A percentile compares a stretch with the other conserved stretches of the same genome.
phyloP scores from a whole-genome alignment of 495 filamentous ascomycete species.

The Astrocystis sublimbata region DNA sequence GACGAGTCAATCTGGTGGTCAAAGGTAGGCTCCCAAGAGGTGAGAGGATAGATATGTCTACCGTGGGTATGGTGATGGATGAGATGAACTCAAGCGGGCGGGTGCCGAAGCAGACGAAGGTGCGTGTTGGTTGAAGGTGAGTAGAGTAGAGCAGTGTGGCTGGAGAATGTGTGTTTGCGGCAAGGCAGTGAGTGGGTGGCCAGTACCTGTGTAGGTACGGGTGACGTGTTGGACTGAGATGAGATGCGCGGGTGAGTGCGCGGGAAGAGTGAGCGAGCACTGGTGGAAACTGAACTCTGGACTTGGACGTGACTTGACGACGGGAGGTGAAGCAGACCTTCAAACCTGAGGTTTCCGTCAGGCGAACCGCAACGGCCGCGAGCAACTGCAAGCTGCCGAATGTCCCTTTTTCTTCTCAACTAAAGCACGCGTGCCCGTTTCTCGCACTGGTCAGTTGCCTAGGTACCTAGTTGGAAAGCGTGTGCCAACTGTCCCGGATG shows the following conservation, averaged over 20 bases:
- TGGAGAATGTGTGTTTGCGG: slow-evolving; percentile 14
- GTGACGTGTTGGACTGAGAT: too few relatives aligned
- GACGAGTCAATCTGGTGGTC: slow-evolving; percentile 21
- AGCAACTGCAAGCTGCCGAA: slow-evolving; percentile 25
- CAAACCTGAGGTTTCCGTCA: slow-evolving; percentile 38
- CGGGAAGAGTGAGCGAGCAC: too few relatives aligned
- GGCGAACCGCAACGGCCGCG: slow-evolving; percentile 20
- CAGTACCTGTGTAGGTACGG: too few relatives aligned
- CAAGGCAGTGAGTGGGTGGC: background rate
- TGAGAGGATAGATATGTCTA: background rate
- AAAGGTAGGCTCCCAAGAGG: slow-evolving; percentile 6
- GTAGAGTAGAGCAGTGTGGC: slow-evolving; percentile 10
- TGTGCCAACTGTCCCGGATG: background rate
- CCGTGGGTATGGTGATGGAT: background rate
- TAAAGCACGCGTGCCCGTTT: slow-evolving; percentile 11
- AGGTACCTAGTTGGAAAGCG: background rate
- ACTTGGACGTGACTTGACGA: slow-evolving; percentile 25
- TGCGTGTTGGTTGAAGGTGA: background rate
- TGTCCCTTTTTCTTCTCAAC: slow-evolving; percentile 23
- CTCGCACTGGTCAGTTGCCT: too few relatives aligned
- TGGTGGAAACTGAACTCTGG: too few relatives aligned
- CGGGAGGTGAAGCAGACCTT: slow-evolving; percentile 29
- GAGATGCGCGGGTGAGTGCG: slow-evolving; percentile 20
- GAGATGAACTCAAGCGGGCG: slow-evolving; percentile 1
- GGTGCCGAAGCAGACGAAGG: too few relatives aligned